Conservation (phyloP, 116 monocot genomes). For the Zostera marina region DNA sequence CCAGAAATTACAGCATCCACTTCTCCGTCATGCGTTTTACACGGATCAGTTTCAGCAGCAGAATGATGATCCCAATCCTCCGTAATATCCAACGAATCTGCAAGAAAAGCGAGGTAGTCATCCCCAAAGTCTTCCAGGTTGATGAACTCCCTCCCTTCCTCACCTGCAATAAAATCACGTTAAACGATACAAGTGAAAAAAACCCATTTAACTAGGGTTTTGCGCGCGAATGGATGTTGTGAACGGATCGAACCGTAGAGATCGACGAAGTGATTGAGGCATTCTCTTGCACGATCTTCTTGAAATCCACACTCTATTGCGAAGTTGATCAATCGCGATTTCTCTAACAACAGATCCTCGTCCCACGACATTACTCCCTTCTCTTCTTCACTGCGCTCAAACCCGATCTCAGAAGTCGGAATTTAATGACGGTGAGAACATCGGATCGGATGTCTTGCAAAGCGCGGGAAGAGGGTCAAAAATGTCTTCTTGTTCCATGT, state of each 20-base stretch:
- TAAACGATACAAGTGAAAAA: no score
- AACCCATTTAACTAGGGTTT: constrained; percentile 2
- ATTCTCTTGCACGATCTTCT: constrained; percentile 37
- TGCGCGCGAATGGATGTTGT: neutral
- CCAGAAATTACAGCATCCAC: constrained; percentile 61
- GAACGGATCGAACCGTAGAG: constrained; percentile 41
- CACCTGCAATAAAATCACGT: constrained; percentile 22
- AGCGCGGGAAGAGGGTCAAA: no score
- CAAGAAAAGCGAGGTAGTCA: constrained; percentile 73
- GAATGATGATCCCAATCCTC: constrained; percentile 92
- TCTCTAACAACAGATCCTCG: constrained; percentile 38
- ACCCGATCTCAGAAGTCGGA: neutral
- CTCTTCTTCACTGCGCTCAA: neutral
- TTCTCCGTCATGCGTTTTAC: constrained; percentile 27
- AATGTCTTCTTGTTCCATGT: no score
- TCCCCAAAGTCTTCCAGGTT: constrained; percentile 82
- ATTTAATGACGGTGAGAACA: neutral
- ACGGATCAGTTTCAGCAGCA: constrained; percentile 67
- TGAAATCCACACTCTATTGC: constrained; percentile 80
- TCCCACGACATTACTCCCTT: constrained; percentile 4
- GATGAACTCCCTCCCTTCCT: constrained; percentile 69
- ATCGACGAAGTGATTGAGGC: constrained; percentile 68
- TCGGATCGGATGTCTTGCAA: no score
- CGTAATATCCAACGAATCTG: constrained; percentile 44
- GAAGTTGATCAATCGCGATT: constrained; percentile 54